Evolutionary conservation across 441 rosid species (phyloP).

Genomic region (Adansonia grandidieri): DNA sequence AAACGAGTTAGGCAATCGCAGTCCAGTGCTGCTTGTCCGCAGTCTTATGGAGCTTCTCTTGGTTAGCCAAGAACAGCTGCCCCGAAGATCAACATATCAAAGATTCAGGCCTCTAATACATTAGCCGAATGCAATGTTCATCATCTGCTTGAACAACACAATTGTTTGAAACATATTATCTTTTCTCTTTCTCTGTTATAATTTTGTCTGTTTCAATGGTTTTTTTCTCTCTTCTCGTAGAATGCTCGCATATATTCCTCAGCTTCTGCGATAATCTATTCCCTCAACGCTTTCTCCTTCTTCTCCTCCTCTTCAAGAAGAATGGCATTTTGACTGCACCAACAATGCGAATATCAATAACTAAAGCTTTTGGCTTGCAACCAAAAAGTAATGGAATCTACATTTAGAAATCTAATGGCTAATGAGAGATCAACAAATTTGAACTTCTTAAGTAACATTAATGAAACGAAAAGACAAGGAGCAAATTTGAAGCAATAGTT

Average conservation of each 20-base stretch:
- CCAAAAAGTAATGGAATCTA: not conserved
- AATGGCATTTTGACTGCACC: slow-evolving; percentile 67
- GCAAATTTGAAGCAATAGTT: not conserved
- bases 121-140: not conserved
- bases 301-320: slow-evolving; percentile 81
- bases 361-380: not conserved
- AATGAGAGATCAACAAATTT: slow-evolving; percentile 10
- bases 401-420: too few species aligned
- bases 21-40: slow-evolving; percentile 81
- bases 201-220: slow-evolving; percentile 65
- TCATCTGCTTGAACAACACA: not conserved
- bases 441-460: not conserved
- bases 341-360: slow-evolving; percentile 7
- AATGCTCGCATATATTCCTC: slow-evolving; percentile 59
- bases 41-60: slow-evolving; percentile 77
- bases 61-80: slow-evolving; percentile 66
- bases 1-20: slow-evolving; percentile 73
- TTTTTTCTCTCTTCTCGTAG: slow-evolving; percentile 66
- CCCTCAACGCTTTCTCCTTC: slow-evolving; percentile 80
- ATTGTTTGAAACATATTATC: slow-evolving; percentile 35
- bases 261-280: slow-evolving; percentile 66
- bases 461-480: not conserved
- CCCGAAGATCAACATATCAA: slow-evolving; percentile 24
- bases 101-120: not conserved
- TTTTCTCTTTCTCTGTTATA: slow-evolving; percentile 71